These are phyloP conservation scores for Hawksworthiomyces lignivorus DNA, from an alignment of 2,329 filamentous ascomycete genomes.

Conservation along the genomic window DNA sequence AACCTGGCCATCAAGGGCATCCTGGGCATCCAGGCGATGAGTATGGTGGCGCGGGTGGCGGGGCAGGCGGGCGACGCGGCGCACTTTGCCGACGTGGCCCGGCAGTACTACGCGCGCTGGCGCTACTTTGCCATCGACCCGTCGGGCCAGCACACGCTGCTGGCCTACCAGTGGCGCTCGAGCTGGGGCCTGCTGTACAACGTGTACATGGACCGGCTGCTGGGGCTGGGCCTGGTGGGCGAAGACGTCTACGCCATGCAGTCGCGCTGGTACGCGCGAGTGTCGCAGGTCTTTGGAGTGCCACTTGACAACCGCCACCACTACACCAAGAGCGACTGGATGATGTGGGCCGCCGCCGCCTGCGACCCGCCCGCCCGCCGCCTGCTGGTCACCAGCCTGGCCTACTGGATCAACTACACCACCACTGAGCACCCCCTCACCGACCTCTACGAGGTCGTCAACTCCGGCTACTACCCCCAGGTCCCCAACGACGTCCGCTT, in stretches of 20 bases:
- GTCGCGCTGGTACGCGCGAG: conserved; percentile 30
- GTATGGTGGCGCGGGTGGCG: conserved; percentile 42
- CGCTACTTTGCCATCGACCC: conserved; percentile 46
- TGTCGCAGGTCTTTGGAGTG: conserved; percentile 62
- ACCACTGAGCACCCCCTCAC: conserved; percentile 55
- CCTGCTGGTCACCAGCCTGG: conserved; percentile 55
- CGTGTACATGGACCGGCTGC: conserved; percentile 49
- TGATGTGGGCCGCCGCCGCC: conserved; percentile 64
- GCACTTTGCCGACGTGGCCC: neutral
- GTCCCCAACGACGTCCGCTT: conserved; percentile 52
- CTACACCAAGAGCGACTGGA: conserved; percentile 70
- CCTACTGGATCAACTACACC: conserved; percentile 63
- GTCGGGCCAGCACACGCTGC: conserved; percentile 60
- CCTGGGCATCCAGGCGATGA: conserved; percentile 72
- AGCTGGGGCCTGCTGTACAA: conserved; percentile 66
- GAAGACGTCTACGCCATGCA: conserved; percentile 24
- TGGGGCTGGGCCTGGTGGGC: conserved; percentile 59
- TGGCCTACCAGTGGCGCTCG: conserved; percentile 64
- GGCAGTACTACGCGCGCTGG: conserved; percentile 6
- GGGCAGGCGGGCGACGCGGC: conserved; percentile 37
- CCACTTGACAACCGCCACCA: conserved; percentile 62
- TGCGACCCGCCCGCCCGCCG: conserved; percentile 46
- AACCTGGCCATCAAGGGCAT: conserved; percentile 72
- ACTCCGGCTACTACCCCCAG: conserved; percentile 39
- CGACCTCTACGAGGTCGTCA: conserved; percentile 61